Evolutionary conservation across 176 grass and related monocot genomes (phyloP).

Genomic region (Melocanna baccifera): DNA sequence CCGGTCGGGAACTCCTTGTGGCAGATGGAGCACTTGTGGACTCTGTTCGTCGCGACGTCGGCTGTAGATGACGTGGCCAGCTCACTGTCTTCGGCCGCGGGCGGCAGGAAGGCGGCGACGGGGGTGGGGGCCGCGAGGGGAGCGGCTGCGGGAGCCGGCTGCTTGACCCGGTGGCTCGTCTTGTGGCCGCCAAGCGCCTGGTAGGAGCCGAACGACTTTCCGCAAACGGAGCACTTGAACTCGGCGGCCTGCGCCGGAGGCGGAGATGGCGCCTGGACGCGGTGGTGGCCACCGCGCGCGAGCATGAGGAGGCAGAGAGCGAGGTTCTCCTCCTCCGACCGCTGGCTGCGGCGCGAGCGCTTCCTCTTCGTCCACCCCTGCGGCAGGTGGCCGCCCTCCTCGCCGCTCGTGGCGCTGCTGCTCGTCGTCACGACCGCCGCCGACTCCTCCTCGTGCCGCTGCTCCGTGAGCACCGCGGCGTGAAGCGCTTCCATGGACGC

Average conservation of each 20-base stretch:
- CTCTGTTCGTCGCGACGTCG: conserved; percentile 32
- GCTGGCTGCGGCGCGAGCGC: conserved; percentile 63
- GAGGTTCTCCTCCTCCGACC: conserved; percentile 86
- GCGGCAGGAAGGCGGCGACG: not conserved
- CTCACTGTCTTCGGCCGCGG: conserved; percentile 35
- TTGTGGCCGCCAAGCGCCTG: conserved; percentile 97
- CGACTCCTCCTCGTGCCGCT: not conserved
- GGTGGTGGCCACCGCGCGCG: conserved; percentile 48
- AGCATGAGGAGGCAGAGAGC: conserved; percentile 96
- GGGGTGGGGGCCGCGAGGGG: not conserved
- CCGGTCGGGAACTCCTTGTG: conserved; percentile 79
- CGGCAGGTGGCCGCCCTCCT: conserved; percentile 50
- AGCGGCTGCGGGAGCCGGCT: not conserved
- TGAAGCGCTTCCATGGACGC: conserved; percentile 51
- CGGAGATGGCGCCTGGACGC: conserved; percentile 37
- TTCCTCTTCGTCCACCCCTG: conserved; percentile 89
- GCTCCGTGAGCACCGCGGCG: conserved; percentile 43
- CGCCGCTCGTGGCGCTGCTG: conserved; percentile 47
- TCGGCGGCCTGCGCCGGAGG: conserved; percentile 16
- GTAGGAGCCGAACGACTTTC: conserved; percentile 83
- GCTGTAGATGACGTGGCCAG: conserved; percentile 58
- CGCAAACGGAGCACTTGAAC: conserved; percentile 85
- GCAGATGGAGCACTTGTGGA: conserved; percentile 89
- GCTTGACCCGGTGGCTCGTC: conserved; percentile 73
- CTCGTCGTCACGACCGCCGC: not conserved